These are phyloP conservation scores for Podila minutissima DNA, from an alignment of 192 early-diverging fungal genomes.

Conservation along the genomic window DNA sequence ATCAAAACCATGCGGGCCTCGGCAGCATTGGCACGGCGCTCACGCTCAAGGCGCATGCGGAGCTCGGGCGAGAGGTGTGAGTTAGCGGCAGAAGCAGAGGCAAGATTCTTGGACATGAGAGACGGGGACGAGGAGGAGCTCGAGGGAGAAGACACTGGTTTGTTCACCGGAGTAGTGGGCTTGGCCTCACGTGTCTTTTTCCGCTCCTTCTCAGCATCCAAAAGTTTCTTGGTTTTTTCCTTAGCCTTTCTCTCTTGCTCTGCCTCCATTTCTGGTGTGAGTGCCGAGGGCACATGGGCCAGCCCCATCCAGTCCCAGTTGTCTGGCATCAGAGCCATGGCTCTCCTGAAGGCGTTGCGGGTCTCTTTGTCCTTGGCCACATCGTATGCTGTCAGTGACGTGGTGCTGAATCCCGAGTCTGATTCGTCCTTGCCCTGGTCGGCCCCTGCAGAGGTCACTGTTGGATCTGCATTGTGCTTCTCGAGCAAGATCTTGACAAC, in stretches of 20 bases:
- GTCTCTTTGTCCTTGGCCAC: slow-evolving; percentile 74
- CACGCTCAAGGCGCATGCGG: slow-evolving; percentile 77
- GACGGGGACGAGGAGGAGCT: slow-evolving; percentile 14
- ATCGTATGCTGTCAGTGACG: slow-evolving; percentile 70
- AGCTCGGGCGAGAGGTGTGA: slow-evolving; percentile 71
- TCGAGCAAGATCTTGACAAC: slow-evolving; percentile 72
- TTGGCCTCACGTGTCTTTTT: slow-evolving; percentile 57
- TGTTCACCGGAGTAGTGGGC: slow-evolving; percentile 30
- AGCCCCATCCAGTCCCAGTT: slow-evolving; percentile 70
- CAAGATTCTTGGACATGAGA: slow-evolving; percentile 31
- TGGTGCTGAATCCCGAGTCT: background rate
- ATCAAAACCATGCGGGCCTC: slow-evolving; percentile 68
- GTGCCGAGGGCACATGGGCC: slow-evolving; percentile 76
- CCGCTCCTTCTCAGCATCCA: slow-evolving; percentile 66
- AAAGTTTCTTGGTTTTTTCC: slow-evolving; percentile 65
- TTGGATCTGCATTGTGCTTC: slow-evolving; percentile 82
- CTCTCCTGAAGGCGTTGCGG: slow-evolving; percentile 79
- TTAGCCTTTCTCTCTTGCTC: slow-evolving; percentile 68
- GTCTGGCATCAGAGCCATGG: slow-evolving; percentile 66
- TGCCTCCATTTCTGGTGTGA: slow-evolving; percentile 77
- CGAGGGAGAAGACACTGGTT: slow-evolving; percentile 12
- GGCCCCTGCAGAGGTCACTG: slow-evolving; percentile 23
- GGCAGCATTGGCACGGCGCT: slow-evolving; percentile 80
- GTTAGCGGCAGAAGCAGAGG: slow-evolving; percentile 30
- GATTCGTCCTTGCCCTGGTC: background rate